Percentiles rank a stretch among this genome's conserved stretches.
phyloP scores from a whole-genome alignment of 805 yeast species.

The Lipomyces sp. region DNA sequence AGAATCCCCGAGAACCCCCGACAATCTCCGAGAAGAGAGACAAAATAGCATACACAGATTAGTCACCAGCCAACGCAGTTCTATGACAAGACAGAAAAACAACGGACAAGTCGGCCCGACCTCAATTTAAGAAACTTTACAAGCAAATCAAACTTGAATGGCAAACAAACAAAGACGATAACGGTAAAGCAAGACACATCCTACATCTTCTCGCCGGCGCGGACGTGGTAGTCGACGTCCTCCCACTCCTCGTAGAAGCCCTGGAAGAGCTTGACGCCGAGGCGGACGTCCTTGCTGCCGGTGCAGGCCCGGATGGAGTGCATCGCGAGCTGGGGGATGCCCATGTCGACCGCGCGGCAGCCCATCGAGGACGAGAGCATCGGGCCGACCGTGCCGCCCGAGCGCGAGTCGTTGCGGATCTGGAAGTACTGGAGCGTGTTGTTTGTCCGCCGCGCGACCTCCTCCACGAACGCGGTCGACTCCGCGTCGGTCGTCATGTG shows the following conservation, averaged over 20 bases:
- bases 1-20: too few species aligned
- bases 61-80: too few species aligned
- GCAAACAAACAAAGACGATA: too few species aligned
- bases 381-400: conserved; percentile 90
- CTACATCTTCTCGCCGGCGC: conserved; percentile 30
- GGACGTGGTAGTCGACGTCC: conserved; percentile 37
- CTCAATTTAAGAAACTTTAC: too few species aligned
- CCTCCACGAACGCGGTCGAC: conserved; percentile 66
- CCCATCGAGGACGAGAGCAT: conserved; percentile 43
- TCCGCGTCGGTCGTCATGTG: conserved; percentile 80
- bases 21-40: too few species aligned
- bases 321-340: conserved; percentile 82
- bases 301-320: conserved; percentile 80
- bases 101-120: too few species aligned
- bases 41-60: too few species aligned
- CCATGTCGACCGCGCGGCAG: conserved; percentile 57
- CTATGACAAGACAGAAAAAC: too few species aligned
- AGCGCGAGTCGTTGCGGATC: conserved; percentile 76
- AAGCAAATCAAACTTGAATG: too few species aligned
- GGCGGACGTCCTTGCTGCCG: conserved; percentile 69
- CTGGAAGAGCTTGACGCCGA: conserved; percentile 64
- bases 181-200: not conserved
- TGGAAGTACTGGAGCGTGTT: conserved; percentile 76
- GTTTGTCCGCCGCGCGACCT: conserved; percentile 60
- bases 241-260: conserved; percentile 70